phyloP scores from a whole-genome alignment of 2,329 filamentous ascomycete species.

The Cercospora brassicicola region DNA sequence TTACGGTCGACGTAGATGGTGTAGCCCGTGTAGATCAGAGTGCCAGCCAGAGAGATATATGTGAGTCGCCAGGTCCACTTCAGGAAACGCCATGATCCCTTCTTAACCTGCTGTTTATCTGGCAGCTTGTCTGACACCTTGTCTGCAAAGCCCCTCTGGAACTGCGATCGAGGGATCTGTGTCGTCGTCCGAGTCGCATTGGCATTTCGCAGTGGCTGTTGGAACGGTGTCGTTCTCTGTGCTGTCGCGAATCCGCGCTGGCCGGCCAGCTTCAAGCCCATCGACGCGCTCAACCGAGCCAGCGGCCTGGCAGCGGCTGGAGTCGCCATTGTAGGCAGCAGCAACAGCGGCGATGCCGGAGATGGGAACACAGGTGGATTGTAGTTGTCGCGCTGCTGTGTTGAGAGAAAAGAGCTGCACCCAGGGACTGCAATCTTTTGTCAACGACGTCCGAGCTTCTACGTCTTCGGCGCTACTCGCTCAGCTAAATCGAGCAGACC shows the following conservation, averaged over 20 bases:
- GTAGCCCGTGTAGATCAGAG: constrained; percentile 72
- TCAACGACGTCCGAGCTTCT: constrained; percentile 5
- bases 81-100: constrained; percentile 66
- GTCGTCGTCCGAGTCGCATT: constrained; percentile 11
- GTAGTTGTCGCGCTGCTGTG: neutral
- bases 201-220: constrained; percentile 24
- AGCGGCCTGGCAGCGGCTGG: constrained; percentile 31
- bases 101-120: constrained; percentile 42
- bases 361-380: neutral
- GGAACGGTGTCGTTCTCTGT: constrained; percentile 21
- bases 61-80: constrained; percentile 81
- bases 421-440: constrained; percentile 6
- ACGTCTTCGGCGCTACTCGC: constrained; percentile 11
- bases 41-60: constrained; percentile 70
- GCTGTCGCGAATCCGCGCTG: constrained; percentile 30
- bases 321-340: constrained; percentile 29
- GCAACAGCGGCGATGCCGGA: constrained; percentile 8
- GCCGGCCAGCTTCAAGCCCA: constrained; percentile 27
- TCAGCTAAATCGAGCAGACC: neutral
- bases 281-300: constrained; percentile 30
- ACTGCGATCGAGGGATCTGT: constrained; percentile 19
- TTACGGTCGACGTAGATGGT: constrained; percentile 79
- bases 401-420: neutral
- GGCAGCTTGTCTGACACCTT: constrained; percentile 34
- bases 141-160: constrained; percentile 38